Base-by-base conservation (phyloP, 164 flowering plant species). In the Aristolochia fimbriata region DNA sequence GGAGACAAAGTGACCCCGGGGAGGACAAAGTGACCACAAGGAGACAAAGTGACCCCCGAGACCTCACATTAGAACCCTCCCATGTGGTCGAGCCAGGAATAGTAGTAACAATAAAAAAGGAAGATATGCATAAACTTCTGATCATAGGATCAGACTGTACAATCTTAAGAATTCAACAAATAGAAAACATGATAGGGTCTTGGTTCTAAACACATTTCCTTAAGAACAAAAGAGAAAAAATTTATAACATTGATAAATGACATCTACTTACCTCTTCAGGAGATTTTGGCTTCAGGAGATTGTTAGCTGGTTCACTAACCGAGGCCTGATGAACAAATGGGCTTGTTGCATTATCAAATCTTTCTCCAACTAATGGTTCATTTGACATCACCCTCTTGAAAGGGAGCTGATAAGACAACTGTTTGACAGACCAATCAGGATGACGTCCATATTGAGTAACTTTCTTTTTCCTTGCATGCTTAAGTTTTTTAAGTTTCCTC, bases 241-340 rank as follows among this genome's bases (percentile, higher is more conserved):
- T 17, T 22, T 3, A 46, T 13, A 10, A 58, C 15, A 58, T 1
- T 6, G 50, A 55, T 8, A 41, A 19, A 48, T 12, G 7, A 25
- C 58, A 22, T 43, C 22, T 60, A 58, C 24, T 60, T 65, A 87
- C 97, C 97, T 91, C 97, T 65, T 87, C 93, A 2, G 66, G 71
- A 41, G 93, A 78, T 37, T 80, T 51, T 55, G 90, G 92, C 65
- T 80, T 43, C 62, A 87, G 68, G 62, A 64, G 66, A 37, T 83
- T 93, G 6, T 74, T 65, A 19, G 74, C 51, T n/a, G 83, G 66
- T 67, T 90, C 85, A 62, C 86, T 87, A 24, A 74, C 62, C 14
- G 92, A 31, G n/a, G 91, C 84, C 65, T 80, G 91, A 66, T 70
- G 51, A 54, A 73, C 43, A 64, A 43, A 60, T 49, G 73, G 73